phyloP scores from a whole-genome alignment of 352 stramenopile species.

The Globisporangium middletonii region DNA sequence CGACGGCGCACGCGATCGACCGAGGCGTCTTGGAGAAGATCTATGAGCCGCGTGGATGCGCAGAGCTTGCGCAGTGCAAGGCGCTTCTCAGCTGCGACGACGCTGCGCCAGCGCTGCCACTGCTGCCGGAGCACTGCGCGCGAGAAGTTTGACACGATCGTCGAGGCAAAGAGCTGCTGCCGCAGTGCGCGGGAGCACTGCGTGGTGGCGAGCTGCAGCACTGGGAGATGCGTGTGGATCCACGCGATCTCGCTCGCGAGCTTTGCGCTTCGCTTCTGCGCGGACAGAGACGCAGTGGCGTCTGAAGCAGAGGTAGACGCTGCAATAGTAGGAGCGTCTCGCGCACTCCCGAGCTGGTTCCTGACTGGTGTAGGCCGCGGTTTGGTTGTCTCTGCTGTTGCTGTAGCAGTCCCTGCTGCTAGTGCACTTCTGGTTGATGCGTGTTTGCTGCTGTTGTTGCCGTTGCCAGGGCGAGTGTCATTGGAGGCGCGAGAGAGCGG shows the following conservation, averaged over 20 bases:
- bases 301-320: neutral
- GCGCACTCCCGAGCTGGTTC: slow-evolving; percentile 4
- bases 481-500: neutral
- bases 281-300: neutral
- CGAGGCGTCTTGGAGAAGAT: slow-evolving; percentile 20
- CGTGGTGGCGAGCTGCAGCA: slow-evolving; percentile 37
- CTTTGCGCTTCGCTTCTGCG: slow-evolving; percentile 4
- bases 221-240: slow-evolving; percentile 55
- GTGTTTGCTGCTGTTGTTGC: neutral
- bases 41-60: slow-evolving; percentile 22
- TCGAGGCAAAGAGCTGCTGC: slow-evolving; percentile 28
- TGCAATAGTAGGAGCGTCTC: neutral
- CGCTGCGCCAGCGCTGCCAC: slow-evolving; percentile 23
- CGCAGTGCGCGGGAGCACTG: slow-evolving; percentile 44
- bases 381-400: neutral
- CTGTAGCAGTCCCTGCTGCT: neutral
- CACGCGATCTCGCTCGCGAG: slow-evolving; percentile 44
- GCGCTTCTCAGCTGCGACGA: slow-evolving; percentile 22
- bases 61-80: slow-evolving; percentile 18
- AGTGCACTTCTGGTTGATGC: neutral
- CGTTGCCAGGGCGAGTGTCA: neutral
- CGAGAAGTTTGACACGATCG: slow-evolving; percentile 21
- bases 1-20: slow-evolving; percentile 5
- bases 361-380: neutral
- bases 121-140: slow-evolving; percentile 18